Evolutionary conservation across 441 rosid species (phyloP).

Genomic region (Jatropha podagrica): DNA sequence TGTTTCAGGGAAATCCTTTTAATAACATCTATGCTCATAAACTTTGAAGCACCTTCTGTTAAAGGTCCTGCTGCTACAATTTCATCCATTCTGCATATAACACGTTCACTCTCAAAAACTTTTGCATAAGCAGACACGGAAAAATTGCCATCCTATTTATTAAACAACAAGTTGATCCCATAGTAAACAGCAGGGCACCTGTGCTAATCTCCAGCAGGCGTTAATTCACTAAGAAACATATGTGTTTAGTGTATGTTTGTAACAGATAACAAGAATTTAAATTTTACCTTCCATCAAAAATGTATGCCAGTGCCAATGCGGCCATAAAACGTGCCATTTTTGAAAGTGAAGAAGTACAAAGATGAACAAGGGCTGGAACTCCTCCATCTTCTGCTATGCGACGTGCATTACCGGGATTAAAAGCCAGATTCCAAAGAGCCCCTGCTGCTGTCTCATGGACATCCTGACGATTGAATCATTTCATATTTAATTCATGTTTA

Average conservation of each 20-base stretch:
- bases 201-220: background rate
- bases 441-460: conserved; percentile 70
- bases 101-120: conserved; percentile 7
- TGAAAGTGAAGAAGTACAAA: conserved; percentile 49
- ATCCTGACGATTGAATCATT: conserved; percentile 35
- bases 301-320: conserved; percentile 52
- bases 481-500: conserved; percentile 10
- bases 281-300: conserved; percentile 52
- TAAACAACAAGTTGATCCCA: conserved; percentile 2
- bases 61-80: conserved; percentile 30
- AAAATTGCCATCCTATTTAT: background rate
- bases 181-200: background rate
- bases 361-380: conserved; percentile 45
- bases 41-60: conserved; percentile 33
- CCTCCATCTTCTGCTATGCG: conserved; percentile 55
- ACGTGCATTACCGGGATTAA: conserved; percentile 47
- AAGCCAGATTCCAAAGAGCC: conserved; percentile 65
- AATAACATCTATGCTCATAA: conserved; percentile 26
- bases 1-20: conserved; percentile 43
- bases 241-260: background rate
- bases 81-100: conserved; percentile 46
- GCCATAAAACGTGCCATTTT: conserved; percentile 66
- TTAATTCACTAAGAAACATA: background rate
- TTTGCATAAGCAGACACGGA: background rate
- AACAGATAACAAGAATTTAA: background rate